Base-by-base conservation (phyloP, 352 stramenopile genomes). In the Globisporangium carolinianum region DNA sequence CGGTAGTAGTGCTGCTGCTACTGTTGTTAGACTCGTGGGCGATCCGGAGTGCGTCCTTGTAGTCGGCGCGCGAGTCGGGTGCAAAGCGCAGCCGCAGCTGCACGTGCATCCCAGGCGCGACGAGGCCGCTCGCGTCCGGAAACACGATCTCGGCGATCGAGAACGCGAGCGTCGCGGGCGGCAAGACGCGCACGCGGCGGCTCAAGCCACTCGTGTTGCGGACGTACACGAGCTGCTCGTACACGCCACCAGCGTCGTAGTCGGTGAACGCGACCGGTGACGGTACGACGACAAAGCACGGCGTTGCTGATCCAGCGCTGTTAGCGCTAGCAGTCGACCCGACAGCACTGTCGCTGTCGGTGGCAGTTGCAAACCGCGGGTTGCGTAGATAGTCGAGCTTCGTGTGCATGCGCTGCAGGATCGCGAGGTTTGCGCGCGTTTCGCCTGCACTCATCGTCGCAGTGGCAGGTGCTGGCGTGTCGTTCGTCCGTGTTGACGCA, bases 341-440 rank as follows among this genome's bases (percentile, higher is more conserved):
- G 12, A 39, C n/a, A n/a, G 50, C 5, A 24, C 48, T 14, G 24
- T 32, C 24, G 24, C 12, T 45, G 12, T 1, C 4, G 15, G 11
- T 50, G 12, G 38, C 14, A 38, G 51, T 10, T 6, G 57, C 61
- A 53, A 72, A 90, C 4, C 83, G 71, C 10, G 83, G 80, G 36
- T 93, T 93, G 39, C 83, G 67, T 0, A 80, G 41, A 59, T 86
- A 93, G 51, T 87, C 70, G 15, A 93, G 81, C 46, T 87, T 89
- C 8, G 64, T 89, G 57, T 93, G 79, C 83, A 93, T 91, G 14
- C 79, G 80, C 7, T 76, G 54, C 10, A 91, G 72, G 54, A 93
- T 90, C 37, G 55, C 75, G 54, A 78, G 63, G 58, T 93, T 93
- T 49, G 76, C 76, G 5, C 75, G 67, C 59, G 70, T 71, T 43